phyloP scores from a whole-genome alignment of 768 basidiomycete species.

The Lactarius trivialis region DNA sequence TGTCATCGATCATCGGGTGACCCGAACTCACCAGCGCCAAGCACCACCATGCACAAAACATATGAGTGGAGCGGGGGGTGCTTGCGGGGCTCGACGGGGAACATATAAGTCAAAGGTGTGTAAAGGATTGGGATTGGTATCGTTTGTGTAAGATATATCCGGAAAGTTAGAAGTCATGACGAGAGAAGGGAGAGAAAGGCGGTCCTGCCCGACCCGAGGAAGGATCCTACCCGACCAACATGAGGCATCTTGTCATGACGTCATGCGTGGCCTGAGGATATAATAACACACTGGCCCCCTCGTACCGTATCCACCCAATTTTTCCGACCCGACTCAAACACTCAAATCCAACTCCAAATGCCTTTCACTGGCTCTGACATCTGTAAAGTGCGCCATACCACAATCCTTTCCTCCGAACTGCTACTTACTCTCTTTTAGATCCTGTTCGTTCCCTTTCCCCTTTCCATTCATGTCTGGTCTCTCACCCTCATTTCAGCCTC shows the following conservation, averaged over 20 bases:
- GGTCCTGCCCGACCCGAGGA: too few relatives aligned
- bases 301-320: slow-evolving; percentile 14
- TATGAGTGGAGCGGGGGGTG: slow-evolving; percentile 38
- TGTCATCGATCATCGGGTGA: not conserved
- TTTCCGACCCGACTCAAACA: slow-evolving; percentile 20
- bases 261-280: not conserved
- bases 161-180: not conserved
- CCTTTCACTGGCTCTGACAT: slow-evolving; percentile 68
- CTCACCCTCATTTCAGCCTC: slow-evolving; percentile 34
- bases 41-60: slow-evolving; percentile 82
- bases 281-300: not conserved
- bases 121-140: slow-evolving; percentile 26
- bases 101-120: slow-evolving; percentile 55
- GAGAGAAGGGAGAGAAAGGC: not conserved
- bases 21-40: slow-evolving; percentile 59
- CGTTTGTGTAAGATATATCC: slow-evolving; percentile 35
- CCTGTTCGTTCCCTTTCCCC: slow-evolving; percentile 31
- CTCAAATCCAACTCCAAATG: slow-evolving; percentile 38
- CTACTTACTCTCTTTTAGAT: slow-evolving; percentile 31
- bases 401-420: not conserved
- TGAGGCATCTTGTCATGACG: slow-evolving; percentile 1
- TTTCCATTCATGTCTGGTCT: not conserved
- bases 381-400: slow-evolving; percentile 52
- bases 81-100: not conserved
- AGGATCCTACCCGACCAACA: not conserved